These are phyloP conservation scores for Gnaphalium uliginosum DNA, from an alignment of 129 eudicot genomes.

Conservation along the genomic window DNA sequence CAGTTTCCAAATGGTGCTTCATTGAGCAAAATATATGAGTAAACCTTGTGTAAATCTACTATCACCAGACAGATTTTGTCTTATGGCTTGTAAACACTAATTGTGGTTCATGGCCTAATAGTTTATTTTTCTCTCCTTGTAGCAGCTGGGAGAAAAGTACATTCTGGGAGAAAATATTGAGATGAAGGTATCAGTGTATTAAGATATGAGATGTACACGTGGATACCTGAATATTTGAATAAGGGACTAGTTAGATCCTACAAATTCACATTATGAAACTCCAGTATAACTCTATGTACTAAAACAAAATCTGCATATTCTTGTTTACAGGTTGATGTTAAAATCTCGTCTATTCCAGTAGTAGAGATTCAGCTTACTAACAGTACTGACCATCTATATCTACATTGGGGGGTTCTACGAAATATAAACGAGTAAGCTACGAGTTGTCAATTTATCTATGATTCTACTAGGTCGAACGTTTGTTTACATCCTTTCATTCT, in stretches of 20 bases:
- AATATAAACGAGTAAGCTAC: slow-evolving; percentile 49
- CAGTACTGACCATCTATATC: slow-evolving; percentile 49
- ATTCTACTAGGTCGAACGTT: slow-evolving; percentile 2
- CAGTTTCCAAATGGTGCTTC: neutral
- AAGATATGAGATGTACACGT: slow-evolving; percentile 15
- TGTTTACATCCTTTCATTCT: slow-evolving; percentile 9
- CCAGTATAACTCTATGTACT: slow-evolving; percentile 13
- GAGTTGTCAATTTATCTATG: slow-evolving; percentile 15
- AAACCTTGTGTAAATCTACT: neutral
- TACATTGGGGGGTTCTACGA: slow-evolving; percentile 81
- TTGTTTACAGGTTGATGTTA: slow-evolving; percentile 60
- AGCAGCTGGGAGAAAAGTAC: slow-evolving; percentile 65
- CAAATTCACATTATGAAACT: neutral
- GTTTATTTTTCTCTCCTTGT: slow-evolving; percentile 19
- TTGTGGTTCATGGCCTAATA: slow-evolving; percentile 18
- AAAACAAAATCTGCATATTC: slow-evolving; percentile 23
- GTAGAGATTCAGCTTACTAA: slow-evolving; percentile 63
- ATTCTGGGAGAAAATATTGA: slow-evolving; percentile 65
- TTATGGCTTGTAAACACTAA: slow-evolving; percentile 15
- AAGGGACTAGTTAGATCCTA: neutral
- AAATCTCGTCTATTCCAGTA: slow-evolving; percentile 39
- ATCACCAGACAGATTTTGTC: neutral
- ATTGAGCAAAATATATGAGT: slow-evolving; percentile 5
- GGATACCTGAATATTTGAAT: slow-evolving; percentile 9
- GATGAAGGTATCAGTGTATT: slow-evolving; percentile 61